A percentile compares a stretch with the other conserved stretches of the same genome.
Evolutionary conservation across 140 eudicot genomes (phyloP).

Genomic region (Erigeron philadelphicus): DNA sequence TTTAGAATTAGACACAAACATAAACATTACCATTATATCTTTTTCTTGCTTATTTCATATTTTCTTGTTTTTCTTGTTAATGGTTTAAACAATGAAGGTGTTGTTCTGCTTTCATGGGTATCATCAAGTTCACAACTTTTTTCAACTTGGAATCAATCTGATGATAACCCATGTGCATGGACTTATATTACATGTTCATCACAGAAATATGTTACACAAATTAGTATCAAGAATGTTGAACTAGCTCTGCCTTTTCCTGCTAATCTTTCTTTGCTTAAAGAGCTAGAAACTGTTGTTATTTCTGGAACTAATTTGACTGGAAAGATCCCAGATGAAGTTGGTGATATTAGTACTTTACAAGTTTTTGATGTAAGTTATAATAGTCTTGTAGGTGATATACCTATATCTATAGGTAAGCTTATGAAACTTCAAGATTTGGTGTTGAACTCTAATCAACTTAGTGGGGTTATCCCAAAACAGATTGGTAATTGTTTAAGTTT

Average conservation of each 20-base stretch:
- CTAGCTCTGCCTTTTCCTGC: conserved; percentile 60
- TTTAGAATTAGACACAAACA: conserved; percentile 29
- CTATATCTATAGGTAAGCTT: conserved; percentile 49
- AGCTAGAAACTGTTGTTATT: conserved; percentile 40
- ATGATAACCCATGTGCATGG: conserved; percentile 79
- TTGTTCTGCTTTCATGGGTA: conserved; percentile 55
- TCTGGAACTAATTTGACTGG: conserved; percentile 72
- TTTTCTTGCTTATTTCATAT: conserved; percentile 27
- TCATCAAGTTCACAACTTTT: conserved; percentile 37
- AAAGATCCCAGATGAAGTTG: conserved; percentile 50
- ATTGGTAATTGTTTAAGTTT: conserved; percentile 47
- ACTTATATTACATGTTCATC: conserved; percentile 53
- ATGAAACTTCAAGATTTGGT: conserved; percentile 44
- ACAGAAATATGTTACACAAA: conserved; percentile 45
- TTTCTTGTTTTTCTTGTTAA: conserved; percentile 30
- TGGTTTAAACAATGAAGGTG: conserved; percentile 43
- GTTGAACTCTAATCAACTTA: conserved; percentile 62
- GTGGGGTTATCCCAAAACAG: conserved; percentile 56
- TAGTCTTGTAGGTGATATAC: conserved; percentile 57
- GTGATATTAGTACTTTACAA: conserved; percentile 39
- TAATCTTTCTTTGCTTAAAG: conserved; percentile 43
- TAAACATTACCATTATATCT: conserved; percentile 15
- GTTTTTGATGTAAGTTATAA: conserved; percentile 62
- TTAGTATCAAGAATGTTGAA: conserved; percentile 43
- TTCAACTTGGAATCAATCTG: conserved; percentile 52